These are phyloP conservation scores for Annulohypoxylon truncatum DNA, from an alignment of 2,329 filamentous ascomycete species.

Conservation along the genomic window DNA sequence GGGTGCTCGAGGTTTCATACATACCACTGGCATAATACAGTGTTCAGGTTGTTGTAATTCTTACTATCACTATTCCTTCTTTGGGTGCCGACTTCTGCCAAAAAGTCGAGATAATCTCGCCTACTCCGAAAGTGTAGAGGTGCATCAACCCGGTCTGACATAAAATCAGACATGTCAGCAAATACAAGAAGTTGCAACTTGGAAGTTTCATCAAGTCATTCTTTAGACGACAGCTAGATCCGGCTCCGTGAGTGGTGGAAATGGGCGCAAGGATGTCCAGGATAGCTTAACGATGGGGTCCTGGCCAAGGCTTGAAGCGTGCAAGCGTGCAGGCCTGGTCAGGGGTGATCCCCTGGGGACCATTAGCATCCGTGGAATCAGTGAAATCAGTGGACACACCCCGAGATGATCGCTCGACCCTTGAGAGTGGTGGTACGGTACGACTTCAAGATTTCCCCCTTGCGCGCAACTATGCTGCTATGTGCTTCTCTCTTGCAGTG, in stretches of 20 bases:
- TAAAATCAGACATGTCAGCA: constrained; percentile 35
- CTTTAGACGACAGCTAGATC: constrained; percentile 9
- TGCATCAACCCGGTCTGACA: constrained; percentile 35
- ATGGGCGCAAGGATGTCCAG: constrained; percentile 1
- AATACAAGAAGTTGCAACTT: constrained; percentile 9
- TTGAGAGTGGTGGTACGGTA: constrained; percentile 28
- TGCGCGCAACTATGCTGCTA: constrained; percentile 20
- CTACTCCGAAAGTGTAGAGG: constrained; percentile 32
- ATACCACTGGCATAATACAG: not conserved
- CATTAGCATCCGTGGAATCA: not conserved
- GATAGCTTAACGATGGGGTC: constrained; percentile 15
- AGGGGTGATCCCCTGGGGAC: constrained; percentile 34
- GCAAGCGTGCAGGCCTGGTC: constrained; percentile 11
- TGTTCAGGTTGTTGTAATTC: constrained; percentile 7
- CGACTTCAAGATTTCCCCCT: constrained; percentile 24
- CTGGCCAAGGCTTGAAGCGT: constrained; percentile 1
- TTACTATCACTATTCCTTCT: constrained; percentile 22
- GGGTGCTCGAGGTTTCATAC: constrained; percentile 20
- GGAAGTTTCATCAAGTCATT: constrained; percentile 21
- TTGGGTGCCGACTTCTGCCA: constrained; percentile 17
- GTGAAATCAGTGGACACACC: constrained; percentile 13
- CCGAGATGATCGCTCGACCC: constrained; percentile 36
- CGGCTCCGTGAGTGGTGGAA: constrained; percentile 26
- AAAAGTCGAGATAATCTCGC: constrained; percentile 39
- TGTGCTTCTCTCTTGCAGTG: not conserved